These are phyloP conservation scores for Westerdykella sp. DNA, from an alignment of 2,329 filamentous ascomycete species.

Conservation along the genomic window DNA sequence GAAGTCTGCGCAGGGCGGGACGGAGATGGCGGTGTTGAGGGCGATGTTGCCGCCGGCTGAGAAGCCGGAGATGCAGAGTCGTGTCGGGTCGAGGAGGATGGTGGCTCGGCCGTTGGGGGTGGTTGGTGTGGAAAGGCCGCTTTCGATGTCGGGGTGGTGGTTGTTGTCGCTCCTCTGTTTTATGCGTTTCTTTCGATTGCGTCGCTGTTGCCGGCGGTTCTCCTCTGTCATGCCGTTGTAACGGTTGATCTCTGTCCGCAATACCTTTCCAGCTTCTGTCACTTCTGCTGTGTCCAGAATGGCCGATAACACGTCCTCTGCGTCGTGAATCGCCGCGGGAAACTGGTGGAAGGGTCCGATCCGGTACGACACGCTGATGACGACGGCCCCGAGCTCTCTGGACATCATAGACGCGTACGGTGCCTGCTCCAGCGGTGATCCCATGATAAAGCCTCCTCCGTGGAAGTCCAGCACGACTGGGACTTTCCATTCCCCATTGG, in stretches of 20 bases:
- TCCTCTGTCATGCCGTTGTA: conserved; percentile 23
- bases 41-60: conserved; percentile 46
- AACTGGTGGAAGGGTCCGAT: conserved; percentile 44
- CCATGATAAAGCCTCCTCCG: conserved; percentile 42
- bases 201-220: background rate
- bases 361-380: conserved; percentile 45
- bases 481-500: conserved; percentile 28
- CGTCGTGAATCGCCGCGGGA: conserved; percentile 44
- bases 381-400: conserved; percentile 38
- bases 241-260: conserved; percentile 32
- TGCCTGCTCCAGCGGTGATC: conserved; percentile 41
- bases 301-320: conserved; percentile 42
- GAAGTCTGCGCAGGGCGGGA: conserved; percentile 24
- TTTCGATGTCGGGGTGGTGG: conserved; percentile 11
- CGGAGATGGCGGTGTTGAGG: conserved; percentile 38
- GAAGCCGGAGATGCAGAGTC: conserved; percentile 42
- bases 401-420: conserved; percentile 45
- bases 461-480: conserved; percentile 41
- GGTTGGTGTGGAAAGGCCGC: conserved; percentile 3
- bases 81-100: conserved; percentile 35
- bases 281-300: conserved; percentile 34
- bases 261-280: conserved; percentile 27
- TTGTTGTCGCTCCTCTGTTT: background rate
- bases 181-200: background rate
- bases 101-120: conserved; percentile 13